Evolutionary conservation across 805 yeast species (phyloP), one percentile per base, ranked within the genome.

Genomic region (Tetrapisispora pingtungensis): DNA sequence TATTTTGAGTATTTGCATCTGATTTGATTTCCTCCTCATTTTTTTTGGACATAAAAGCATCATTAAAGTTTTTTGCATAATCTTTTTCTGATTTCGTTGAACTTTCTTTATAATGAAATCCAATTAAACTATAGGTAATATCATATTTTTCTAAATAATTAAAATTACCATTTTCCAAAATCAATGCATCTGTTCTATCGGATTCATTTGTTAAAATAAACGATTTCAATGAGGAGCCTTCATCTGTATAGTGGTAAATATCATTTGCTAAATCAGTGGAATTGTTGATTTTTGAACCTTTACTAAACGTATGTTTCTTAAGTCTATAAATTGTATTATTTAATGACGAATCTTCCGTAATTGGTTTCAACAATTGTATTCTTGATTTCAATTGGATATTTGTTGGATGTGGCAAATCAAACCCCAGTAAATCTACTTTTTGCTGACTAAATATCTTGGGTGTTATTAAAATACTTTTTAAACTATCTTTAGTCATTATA

Each of bases 341-440:
- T 7, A 28, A 17, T 10, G 33, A 26, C 4, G 48, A 18, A 32
- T 48, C 42, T n/a, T 38, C 36, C 31, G 43, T 48, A 7, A 40
- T 27, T 10, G 47, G 26, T 24, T 46, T 43, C 3, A 57, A 42
- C 14, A 61, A 39, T 28, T 43, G 33, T 1, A 58, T 30, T 10
- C 49, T 46, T 30, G 38, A 24, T 41, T 61, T 61, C 10, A 47
- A 41, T 14, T 31, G 27, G 26, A 42, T 59, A 31, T 58, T 59
- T 10, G 64, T 49, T 36, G 64, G 60, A 43, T 57, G 53, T 4
- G 62, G 64, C n/a, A 62, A 43, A 36, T 51, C 45, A 40, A 61
- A 57, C 10, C 27, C 40, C 10, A 20, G n/a, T 4, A 41, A 10
- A 10, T 35, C 28, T 7, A 28, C 14, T 6, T 30, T 20, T 8